Conservation (phyloP, 495 filamentous ascomycete genomes). For the Neurospora hispaniola region DNA sequence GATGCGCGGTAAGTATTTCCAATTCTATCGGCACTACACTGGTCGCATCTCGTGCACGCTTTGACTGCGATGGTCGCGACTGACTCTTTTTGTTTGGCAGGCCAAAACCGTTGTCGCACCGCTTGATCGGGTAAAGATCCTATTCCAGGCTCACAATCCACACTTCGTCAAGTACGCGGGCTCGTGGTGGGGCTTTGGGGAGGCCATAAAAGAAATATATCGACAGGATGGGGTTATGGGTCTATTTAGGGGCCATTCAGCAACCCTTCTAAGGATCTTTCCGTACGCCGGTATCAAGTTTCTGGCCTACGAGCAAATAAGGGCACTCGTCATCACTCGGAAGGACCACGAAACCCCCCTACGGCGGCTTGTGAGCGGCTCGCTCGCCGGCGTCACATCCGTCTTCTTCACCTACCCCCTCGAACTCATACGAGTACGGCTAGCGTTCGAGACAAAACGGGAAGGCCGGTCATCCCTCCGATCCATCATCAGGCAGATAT, state of each 20-base stretch:
- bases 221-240: slow-evolving; percentile 59
- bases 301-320: slow-evolving; percentile 91
- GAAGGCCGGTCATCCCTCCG: slow-evolving; percentile 53
- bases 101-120: slow-evolving; percentile 94
- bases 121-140: slow-evolving; percentile 95
- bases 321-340: slow-evolving; percentile 57
- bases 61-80: neutral
- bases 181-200: slow-evolving; percentile 67
- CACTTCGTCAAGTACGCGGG: slow-evolving; percentile 87
- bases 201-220: slow-evolving; percentile 77
- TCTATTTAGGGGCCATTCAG: slow-evolving; percentile 86
- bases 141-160: slow-evolving; percentile 92
- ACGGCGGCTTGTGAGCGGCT: slow-evolving; percentile 68
- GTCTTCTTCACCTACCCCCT: slow-evolving; percentile 95
- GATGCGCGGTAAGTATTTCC: slow-evolving; percentile 57
- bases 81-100: slow-evolving; percentile 30
- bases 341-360: slow-evolving; percentile 67
- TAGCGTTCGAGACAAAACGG: slow-evolving; percentile 83
- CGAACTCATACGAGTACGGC: slow-evolving; percentile 81
- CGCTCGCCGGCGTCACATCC: slow-evolving; percentile 73
- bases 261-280: slow-evolving; percentile 88
- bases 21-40: neutral
- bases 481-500: slow-evolving; percentile 72
- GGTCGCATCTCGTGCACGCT: neutral
- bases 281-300: slow-evolving; percentile 98